A percentile compares a stretch with the other conserved stretches of the same genome.
phyloP scores from a whole-genome alignment of 257 asterid species.

The Solanum habrochaites region DNA sequence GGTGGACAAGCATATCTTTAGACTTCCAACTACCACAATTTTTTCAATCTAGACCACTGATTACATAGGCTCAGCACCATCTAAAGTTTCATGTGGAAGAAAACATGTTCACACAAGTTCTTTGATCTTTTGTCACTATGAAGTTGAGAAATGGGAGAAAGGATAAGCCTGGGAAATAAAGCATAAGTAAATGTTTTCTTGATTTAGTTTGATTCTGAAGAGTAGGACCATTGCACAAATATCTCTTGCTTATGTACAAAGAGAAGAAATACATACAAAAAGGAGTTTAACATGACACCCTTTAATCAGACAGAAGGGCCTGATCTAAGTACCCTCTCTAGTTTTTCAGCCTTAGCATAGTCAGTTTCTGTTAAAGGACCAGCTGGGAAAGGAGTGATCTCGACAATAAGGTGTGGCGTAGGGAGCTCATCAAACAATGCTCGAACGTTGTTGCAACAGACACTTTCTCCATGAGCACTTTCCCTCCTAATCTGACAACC shows the following conservation, averaged over 20 bases:
- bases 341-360: constrained; percentile 79
- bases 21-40: not conserved
- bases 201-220: not conserved
- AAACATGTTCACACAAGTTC: not conserved
- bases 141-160: not conserved
- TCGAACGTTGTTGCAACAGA: constrained; percentile 87
- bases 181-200: not conserved
- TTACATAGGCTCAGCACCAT: no score
- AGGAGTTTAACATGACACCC: not conserved
- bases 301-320: constrained; percentile 53
- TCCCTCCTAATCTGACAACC: constrained; percentile 97
- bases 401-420: constrained; percentile 71
- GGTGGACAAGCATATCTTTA: not conserved
- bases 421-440: constrained; percentile 97
- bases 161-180: not conserved
- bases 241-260: constrained; percentile 15
- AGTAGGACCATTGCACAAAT: not conserved
- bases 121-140: not conserved
- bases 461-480: constrained; percentile 91
- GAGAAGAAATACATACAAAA: not conserved
- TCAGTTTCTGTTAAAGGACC: constrained; percentile 80
- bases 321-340: constrained; percentile 79
- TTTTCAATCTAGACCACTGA: not conserved
- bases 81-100: not conserved
- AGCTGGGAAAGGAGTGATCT: constrained; percentile 80